Percentiles rank a stretch among this genome's conserved stretches.
These are phyloP conservation scores for Orbilia quercus DNA, from an alignment of 2,329 filamentous ascomycete genomes.

Conservation along the genomic window DNA sequence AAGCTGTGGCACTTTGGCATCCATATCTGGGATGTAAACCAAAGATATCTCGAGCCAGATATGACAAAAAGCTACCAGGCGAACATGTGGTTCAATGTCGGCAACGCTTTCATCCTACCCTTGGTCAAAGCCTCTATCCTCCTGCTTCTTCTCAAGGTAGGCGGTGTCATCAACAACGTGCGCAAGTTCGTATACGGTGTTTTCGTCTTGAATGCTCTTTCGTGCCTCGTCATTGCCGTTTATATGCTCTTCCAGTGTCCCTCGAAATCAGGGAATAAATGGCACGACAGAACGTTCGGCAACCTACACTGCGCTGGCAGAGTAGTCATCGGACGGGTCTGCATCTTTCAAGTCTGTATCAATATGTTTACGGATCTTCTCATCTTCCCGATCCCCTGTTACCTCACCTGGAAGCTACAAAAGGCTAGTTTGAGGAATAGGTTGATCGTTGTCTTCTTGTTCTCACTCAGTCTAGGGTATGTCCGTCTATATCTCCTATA, in stretches of 20 bases:
- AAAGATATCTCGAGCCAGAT: conserved; percentile 23
- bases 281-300: conserved; percentile 63
- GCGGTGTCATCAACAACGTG: conserved; percentile 63
- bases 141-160: conserved; percentile 63
- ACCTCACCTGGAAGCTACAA: conserved; percentile 64
- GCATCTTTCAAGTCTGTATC: conserved; percentile 64
- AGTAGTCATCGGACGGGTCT: conserved; percentile 62
- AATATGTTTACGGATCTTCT: conserved; percentile 64
- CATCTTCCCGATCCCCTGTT: conserved; percentile 64
- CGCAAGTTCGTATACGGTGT: conserved; percentile 63
- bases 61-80: conserved; percentile 62
- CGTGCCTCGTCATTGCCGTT: conserved; percentile 62
- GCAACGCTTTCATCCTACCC: conserved; percentile 63
- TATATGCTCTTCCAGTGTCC: conserved; percentile 64
- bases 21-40: conserved; percentile 50
- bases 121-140: conserved; percentile 64
- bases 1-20: conserved; percentile 52
- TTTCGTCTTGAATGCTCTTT: conserved; percentile 62
- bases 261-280: conserved; percentile 63
- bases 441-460: conserved; percentile 63
- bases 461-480: conserved; percentile 63
- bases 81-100: conserved; percentile 63
- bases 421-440: conserved; percentile 63
- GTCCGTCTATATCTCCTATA: conserved; percentile 28
- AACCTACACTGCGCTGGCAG: conserved; percentile 63